A percentile compares a stretch with the other conserved stretches of the same genome.
phyloP scores from a whole-genome alignment of 2,329 filamentous ascomycete species.

The Metarhizium album region DNA sequence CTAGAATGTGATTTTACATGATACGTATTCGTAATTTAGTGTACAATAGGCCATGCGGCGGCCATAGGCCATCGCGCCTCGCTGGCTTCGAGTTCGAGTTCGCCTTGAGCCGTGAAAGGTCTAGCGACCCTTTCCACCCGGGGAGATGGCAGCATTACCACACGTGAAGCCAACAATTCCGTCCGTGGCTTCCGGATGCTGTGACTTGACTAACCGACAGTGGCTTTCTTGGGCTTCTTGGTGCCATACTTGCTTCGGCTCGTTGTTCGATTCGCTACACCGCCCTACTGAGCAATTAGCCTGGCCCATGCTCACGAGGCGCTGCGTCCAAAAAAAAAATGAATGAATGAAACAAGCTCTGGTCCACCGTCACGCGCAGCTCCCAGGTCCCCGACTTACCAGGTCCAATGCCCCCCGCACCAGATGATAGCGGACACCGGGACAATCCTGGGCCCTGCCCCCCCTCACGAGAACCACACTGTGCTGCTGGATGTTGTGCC shows the following conservation, averaged over 20 bases:
- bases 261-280: conserved; percentile 73
- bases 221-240: conserved; percentile 90
- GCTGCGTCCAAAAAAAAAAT: no score
- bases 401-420: conserved; percentile 87
- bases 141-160: not conserved
- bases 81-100: not conserved
- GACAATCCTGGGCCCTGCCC: conserved; percentile 90
- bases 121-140: not conserved
- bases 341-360: no score
- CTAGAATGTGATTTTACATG: not conserved
- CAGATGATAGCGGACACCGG: conserved; percentile 92
- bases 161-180: not conserved
- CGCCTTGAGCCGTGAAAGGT: not conserved
- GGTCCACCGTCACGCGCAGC: not conserved
- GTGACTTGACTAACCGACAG: conserved; percentile 30
- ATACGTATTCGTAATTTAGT: not conserved
- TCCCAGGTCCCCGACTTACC: conserved; percentile 43
- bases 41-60: conserved; percentile 3
- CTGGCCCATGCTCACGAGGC: not conserved
- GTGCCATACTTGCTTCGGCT: conserved; percentile 95
- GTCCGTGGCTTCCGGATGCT: not conserved
- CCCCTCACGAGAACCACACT: conserved; percentile 93
- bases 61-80: not conserved
- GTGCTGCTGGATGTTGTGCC: conserved; percentile 98
- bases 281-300: conserved; percentile 50